Percentiles rank a stretch among this genome's conserved stretches.
Conservation (phyloP, 192 early-diverging fungal genomes). For the Funneliformis mosseae region DNA sequence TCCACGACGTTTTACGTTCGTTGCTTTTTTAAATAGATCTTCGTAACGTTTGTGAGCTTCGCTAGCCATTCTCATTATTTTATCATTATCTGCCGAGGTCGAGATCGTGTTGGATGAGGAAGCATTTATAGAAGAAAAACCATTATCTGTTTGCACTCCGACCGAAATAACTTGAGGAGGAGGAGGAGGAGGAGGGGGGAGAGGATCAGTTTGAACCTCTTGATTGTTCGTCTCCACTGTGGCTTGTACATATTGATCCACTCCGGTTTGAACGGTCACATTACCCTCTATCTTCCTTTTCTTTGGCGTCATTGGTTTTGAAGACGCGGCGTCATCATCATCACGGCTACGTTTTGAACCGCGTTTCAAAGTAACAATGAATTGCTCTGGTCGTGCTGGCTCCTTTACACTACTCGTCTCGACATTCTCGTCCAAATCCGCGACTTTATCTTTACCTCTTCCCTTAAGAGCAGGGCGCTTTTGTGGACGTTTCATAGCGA, state of each 20-base stretch:
- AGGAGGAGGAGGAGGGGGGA: too few relatives aligned
- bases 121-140: background rate
- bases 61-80: background rate
- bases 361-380: background rate
- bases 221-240: background rate
- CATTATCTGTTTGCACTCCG: background rate
- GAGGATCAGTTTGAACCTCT: background rate
- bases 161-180: background rate
- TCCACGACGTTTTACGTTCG: background rate
- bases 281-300: background rate
- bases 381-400: background rate
- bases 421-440: background rate
- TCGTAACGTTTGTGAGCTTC: background rate
- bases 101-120: background rate
- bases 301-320: background rate
- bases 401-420: background rate
- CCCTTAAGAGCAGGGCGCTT: background rate
- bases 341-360: background rate
- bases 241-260: background rate
- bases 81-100: background rate
- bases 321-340: background rate
- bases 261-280: background rate
- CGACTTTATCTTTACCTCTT: background rate
- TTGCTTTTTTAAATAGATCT: background rate
- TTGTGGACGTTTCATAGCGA: background rate